A percentile compares a stretch with the other conserved stretches of the same genome.
Conservation (phyloP, 2,329 filamentous ascomycete genomes). For the Seiridium cupressi region DNA sequence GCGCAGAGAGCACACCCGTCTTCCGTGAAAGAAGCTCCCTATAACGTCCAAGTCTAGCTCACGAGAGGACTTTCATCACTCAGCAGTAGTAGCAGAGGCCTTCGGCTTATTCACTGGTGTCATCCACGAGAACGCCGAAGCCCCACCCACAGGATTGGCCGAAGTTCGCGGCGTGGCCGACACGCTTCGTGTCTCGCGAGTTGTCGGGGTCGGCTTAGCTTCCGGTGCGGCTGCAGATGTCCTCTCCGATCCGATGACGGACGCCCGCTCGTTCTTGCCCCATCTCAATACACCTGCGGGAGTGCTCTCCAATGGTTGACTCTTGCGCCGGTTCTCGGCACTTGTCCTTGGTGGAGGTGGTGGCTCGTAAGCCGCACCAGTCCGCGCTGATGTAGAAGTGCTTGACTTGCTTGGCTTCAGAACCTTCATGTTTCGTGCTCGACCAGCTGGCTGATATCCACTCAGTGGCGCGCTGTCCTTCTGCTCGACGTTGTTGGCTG, state of each 20-base stretch:
- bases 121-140: conserved; percentile 92
- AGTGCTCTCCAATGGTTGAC: conserved; percentile 35
- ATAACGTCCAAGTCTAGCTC: not conserved
- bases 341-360: conserved; percentile 38
- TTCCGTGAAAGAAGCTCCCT: not conserved
- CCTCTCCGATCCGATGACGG: conserved; percentile 37
- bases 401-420: conserved; percentile 72
- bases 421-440: conserved; percentile 81
- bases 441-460: conserved; percentile 68
- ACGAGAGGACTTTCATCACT: conserved; percentile 11
- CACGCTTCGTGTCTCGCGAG: conserved; percentile 35
- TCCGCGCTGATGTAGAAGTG: conserved; percentile 48
- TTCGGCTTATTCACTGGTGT: conserved; percentile 52
- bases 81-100: conserved; percentile 33
- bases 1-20: no score
- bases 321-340: conserved; percentile 54
- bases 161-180: conserved; percentile 49
- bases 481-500: conserved; percentile 48
- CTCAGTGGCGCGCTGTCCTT: conserved; percentile 55
- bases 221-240: conserved; percentile 36
- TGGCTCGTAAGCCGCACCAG: conserved; percentile 52
- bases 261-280: conserved; percentile 49
- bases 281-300: conserved; percentile 37
- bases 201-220: conserved; percentile 21
- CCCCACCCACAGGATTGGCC: conserved; percentile 85